phyloP scores from a whole-genome alignment of 345 rosid species.

The Aquilaria yunnanensis region DNA sequence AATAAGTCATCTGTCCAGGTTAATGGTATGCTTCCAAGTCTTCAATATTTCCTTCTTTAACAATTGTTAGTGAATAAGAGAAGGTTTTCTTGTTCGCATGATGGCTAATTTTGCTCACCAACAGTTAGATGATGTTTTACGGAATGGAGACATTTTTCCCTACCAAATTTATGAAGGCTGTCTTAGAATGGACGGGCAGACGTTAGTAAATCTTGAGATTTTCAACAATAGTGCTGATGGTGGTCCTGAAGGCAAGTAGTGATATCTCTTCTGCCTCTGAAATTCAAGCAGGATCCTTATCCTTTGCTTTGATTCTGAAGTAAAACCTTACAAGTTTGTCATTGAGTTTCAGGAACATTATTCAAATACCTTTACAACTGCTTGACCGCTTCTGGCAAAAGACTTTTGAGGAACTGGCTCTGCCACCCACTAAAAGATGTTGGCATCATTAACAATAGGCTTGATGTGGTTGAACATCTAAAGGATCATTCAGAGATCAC shows the following conservation, averaged over 20 bases:
- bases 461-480: constrained; percentile 60
- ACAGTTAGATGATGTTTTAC: constrained; percentile 75
- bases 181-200: constrained; percentile 94
- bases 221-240: constrained; percentile 76
- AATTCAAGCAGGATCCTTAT: neutral
- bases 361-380: constrained; percentile 81
- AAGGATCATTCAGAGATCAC: constrained; percentile 43
- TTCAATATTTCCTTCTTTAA: neutral
- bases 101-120: constrained; percentile 12
- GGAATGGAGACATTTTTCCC: constrained; percentile 66
- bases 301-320: neutral
- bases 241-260: constrained; percentile 63
- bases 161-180: constrained; percentile 77
- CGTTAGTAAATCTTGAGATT: constrained; percentile 85
- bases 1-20: constrained; percentile 65
- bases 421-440: constrained; percentile 89
- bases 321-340: constrained; percentile 8
- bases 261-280: constrained; percentile 7
- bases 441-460: constrained; percentile 65
- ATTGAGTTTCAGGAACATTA: constrained; percentile 63
- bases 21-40: constrained; percentile 57
- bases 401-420: constrained; percentile 87
- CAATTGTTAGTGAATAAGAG: constrained; percentile 2
- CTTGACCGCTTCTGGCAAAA: constrained; percentile 72
- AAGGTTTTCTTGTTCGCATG: constrained; percentile 9